Conservation (phyloP, 2,329 filamentous ascomycete genomes). For the Aureobasidium sp. region DNA sequence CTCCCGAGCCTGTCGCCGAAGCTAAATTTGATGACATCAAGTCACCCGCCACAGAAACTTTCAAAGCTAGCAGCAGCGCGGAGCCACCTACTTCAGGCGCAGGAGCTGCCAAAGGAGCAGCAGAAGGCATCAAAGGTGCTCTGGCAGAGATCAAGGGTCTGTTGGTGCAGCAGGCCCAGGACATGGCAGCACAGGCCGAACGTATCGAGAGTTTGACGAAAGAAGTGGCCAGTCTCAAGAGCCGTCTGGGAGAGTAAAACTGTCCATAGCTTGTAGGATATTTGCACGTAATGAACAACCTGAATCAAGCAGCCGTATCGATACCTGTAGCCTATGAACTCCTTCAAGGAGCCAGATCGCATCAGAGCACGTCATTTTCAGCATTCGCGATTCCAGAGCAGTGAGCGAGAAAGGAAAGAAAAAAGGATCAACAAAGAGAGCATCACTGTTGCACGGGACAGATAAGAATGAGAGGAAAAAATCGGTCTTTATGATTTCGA, state of each 20-base stretch:
- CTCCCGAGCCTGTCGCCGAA: constrained; percentile 22
- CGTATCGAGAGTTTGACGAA: constrained; percentile 71
- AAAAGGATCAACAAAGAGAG: not conserved
- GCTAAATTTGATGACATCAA: constrained; percentile 14
- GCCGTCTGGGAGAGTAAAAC: constrained; percentile 50
- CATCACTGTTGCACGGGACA: too few relatives aligned
- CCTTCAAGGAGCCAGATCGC: too few relatives aligned
- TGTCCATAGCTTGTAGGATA: not conserved
- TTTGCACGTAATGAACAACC: not conserved
- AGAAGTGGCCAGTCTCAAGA: constrained; percentile 77
- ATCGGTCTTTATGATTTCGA: too few relatives aligned
- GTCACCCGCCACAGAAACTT: constrained; percentile 18
- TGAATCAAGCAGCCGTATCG: not conserved
- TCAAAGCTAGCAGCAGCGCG: constrained; percentile 10
- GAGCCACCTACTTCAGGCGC: constrained; percentile 17
- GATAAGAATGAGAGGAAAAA: too few relatives aligned
- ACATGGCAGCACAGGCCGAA: constrained; percentile 52
- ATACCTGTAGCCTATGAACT: too few relatives aligned
- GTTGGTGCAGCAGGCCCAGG: constrained; percentile 48
- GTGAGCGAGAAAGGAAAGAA: not conserved
- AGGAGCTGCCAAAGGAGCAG: constrained; percentile 37
- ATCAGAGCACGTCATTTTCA: too few relatives aligned
- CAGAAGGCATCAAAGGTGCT: constrained; percentile 55
- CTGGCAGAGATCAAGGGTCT: constrained; percentile 71
- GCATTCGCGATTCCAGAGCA: too few relatives aligned